These are phyloP conservation scores for Globisporangium cystogenes DNA, from an alignment of 352 stramenopile species.

Conservation along the genomic window DNA sequence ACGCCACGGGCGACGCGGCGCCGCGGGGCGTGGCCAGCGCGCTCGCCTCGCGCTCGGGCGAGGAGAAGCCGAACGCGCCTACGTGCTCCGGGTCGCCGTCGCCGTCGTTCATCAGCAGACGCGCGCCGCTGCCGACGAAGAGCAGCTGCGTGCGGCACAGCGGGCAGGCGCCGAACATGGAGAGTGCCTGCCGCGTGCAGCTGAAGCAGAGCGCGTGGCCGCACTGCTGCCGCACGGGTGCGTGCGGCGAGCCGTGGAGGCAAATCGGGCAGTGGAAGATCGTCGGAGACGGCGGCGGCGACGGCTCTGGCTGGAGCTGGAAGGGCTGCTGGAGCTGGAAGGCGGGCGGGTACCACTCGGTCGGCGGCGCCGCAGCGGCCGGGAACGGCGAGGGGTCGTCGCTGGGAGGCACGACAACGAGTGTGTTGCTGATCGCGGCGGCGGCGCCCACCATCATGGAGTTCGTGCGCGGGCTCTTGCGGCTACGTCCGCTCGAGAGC, in stretches of 20 bases:
- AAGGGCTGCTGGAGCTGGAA: slow-evolving; percentile 2
- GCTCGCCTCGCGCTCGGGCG: not conserved
- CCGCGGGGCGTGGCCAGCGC: not conserved
- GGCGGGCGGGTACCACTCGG: slow-evolving; percentile 1
- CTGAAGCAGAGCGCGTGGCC: slow-evolving; percentile 45
- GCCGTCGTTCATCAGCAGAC: not conserved
- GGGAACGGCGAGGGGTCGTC: slow-evolving; percentile 7
- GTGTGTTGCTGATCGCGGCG: not conserved
- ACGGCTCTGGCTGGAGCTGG: not conserved
- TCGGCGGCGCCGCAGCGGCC: not conserved
- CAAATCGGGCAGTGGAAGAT: slow-evolving; percentile 41
- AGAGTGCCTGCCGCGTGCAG: slow-evolving; percentile 44
- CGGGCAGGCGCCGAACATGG: slow-evolving; percentile 29
- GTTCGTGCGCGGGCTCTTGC: slow-evolving; percentile 9
- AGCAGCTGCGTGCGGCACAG: slow-evolving; percentile 46
- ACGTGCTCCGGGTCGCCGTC: not conserved
- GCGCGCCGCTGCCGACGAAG: slow-evolving; percentile 16
- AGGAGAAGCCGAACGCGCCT: not conserved
- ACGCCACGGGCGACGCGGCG: slow-evolving; percentile 5
- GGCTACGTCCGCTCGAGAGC: not conserved
- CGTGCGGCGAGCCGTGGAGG: slow-evolving; percentile 25
- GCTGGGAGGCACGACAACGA: slow-evolving; percentile 1
- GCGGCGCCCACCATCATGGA: not conserved
- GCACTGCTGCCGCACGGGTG: slow-evolving; percentile 40
- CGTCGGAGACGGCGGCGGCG: not conserved